Evolutionary conservation across 148 eudicot genomes (phyloP), one percentile per base, ranked within the genome.

Genomic region (Chenopodium suecicum): DNA sequence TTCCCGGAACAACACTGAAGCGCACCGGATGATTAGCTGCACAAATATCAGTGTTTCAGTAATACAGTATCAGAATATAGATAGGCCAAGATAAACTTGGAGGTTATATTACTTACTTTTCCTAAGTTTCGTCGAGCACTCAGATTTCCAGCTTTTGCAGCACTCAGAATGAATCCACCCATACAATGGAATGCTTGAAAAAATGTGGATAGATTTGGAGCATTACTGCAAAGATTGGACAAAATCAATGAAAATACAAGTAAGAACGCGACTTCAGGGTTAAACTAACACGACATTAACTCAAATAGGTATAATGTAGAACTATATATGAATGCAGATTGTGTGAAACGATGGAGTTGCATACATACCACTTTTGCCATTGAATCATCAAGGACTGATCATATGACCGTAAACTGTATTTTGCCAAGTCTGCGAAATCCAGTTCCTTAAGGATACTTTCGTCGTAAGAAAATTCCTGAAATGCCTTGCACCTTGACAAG

Each of bases 141-240:
- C n/a, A 22, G 0, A 22, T 81, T 74, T 29, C 83, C 83, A 65
- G 78, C 79, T 75, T 27, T 64, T 20, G 83, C 62, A 74, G 78
- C 75, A 41, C 78, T 81, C 37, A 20, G 32, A 74, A 74, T 13
- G 9, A 74, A 46, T 48, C 83, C 83, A 23, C 71, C 79, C 12
- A 75, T 27, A 1, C 75, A 25, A 1, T 16, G 69, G 44, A 74
- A 74, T n/a, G 27, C 12, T 29, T 54, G 62, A 52, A n/a, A 73
- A 47, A 48, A 11, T 19, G 34, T 47, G 23, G 9, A 73, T 47
- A 73, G 3, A 25, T n/a, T 58, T 13, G 31, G 76, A 73, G 31
- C 11, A 25, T 32, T 5, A 12, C 60, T 73, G 5, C 5, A n/a
- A 47, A 73, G 4, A n/a, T 23, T 11, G 12, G 9, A 73, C 58